Conservation (phyloP, 306 rosid species). For the Abrus precatorius region DNA sequence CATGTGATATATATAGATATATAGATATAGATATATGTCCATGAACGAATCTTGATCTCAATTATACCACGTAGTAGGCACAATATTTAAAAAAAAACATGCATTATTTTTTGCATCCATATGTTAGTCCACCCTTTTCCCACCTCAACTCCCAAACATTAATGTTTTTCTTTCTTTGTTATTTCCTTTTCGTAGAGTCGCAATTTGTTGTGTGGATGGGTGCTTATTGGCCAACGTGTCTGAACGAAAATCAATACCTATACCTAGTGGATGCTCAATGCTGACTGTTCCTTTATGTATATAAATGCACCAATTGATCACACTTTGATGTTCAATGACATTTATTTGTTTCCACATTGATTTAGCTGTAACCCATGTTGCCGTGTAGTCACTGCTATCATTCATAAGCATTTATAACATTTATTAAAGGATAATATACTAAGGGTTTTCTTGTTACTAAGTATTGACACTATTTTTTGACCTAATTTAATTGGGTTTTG, state of each 20-base stretch:
- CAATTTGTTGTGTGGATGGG: too few relatives aligned
- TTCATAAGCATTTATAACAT: too few relatives aligned
- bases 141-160: not conserved
- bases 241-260: slow-evolving; percentile 35
- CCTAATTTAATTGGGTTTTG: too few relatives aligned
- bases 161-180: not conserved
- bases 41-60: not conserved
- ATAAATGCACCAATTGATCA: too few relatives aligned
- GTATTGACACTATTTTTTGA: too few relatives aligned
- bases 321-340: too few relatives aligned
- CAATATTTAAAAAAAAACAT: not conserved
- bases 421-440: too few relatives aligned
- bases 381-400: too few relatives aligned
- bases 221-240: not conserved
- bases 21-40: not conserved
- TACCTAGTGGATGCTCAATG: slow-evolving; percentile 6
- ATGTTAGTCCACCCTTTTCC: not conserved
- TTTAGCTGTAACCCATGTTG: too few relatives aligned
- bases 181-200: not conserved
- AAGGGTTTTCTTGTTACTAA: too few relatives aligned
- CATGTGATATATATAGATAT: too few relatives aligned
- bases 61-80: not conserved
- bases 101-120: not conserved
- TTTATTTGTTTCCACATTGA: too few relatives aligned
- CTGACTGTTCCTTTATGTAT: not conserved